Evolutionary conservation across 2,329 filamentous ascomycete species (phyloP), one percentile per base, ranked within the genome.

Genomic region (Talaromyces piceae): DNA sequence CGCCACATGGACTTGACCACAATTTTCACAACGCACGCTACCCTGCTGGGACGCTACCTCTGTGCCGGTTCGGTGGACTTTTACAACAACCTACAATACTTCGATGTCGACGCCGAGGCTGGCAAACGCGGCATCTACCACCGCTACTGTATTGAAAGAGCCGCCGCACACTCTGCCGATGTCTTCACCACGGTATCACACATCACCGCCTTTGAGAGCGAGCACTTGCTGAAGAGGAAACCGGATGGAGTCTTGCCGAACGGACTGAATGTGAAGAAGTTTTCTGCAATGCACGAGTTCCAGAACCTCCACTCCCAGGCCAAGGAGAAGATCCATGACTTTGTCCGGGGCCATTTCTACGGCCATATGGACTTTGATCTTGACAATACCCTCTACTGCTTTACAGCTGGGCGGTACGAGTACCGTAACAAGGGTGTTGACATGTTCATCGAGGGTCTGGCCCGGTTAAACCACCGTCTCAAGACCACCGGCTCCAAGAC

Each of bases 131-230:
- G 93, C 53, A 97, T 98, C 68, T 98, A 97, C 75, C 93, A 98
- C 74, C 79, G 93, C 54, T 97, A 97, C 76, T 97, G 93, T 74
- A 95, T 98, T 63, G 93, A 98, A 74, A 86, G 93, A 57, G 91
- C 88, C 44, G 88, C 91, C 20, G 85, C 93, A 18, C 93, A 98
- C 68, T 81, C 89, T 5, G 87, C 87, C 59, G 93, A 98, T 72
- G 93, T 98, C 63, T 97, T 98, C 74, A 98, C 93, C 20, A 98
- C 93, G 1, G 93, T 98, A 54, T 97, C 91, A 16, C 93, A 97
- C 70, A 97, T 98, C 65, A 98, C 93, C 4, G 93, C 93, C 8
- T 97, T 95, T 71, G 93, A 98, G 73, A 95, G 89, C 63, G 93
- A 98, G 76, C 91, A 98, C 73, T 73, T 98, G 60, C 80, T 98